Evolutionary conservation across 129 eudicot species (phyloP).

Genomic region (Artemisia annua): DNA sequence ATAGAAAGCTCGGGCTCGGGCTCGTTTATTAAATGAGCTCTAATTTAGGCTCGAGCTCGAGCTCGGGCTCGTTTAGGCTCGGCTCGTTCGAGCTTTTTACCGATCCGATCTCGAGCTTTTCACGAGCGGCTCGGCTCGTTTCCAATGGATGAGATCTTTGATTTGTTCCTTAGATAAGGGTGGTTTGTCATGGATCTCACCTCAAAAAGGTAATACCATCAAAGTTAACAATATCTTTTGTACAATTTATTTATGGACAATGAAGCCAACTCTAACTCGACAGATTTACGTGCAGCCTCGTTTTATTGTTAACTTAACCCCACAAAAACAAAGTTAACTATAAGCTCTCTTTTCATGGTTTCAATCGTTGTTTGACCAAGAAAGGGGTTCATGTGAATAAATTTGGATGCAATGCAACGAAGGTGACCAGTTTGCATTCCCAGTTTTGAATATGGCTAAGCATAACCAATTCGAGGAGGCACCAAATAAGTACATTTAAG

Average conservation of each 20-base stretch:
- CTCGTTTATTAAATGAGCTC: no score
- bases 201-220: constrained; percentile 4
- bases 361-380: constrained; percentile 44
- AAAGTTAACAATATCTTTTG: background rate
- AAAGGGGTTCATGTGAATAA: constrained; percentile 30
- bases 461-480: constrained; percentile 31
- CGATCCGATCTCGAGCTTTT: no score
- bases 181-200: no score
- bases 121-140: no score
- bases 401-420: background rate
- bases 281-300: constrained; percentile 44
- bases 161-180: no score
- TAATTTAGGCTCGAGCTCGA: no score
- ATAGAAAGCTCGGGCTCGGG: no score
- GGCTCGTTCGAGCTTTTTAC: no score
- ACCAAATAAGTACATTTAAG: constrained; percentile 47
- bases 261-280: constrained; percentile 20
- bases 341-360: constrained; percentile 30
- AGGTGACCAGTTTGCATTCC: constrained; percentile 41
- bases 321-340: constrained; percentile 27
- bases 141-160: no score
- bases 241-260: constrained; percentile 16
- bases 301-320: constrained; percentile 57
- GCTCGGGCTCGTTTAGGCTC: no score
- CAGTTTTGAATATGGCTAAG: constrained; percentile 18